Evolutionary conservation across 495 filamentous ascomycete species (phyloP), one percentile per base, ranked within the genome.

Genomic region (Thermochaetoides thermophila): DNA sequence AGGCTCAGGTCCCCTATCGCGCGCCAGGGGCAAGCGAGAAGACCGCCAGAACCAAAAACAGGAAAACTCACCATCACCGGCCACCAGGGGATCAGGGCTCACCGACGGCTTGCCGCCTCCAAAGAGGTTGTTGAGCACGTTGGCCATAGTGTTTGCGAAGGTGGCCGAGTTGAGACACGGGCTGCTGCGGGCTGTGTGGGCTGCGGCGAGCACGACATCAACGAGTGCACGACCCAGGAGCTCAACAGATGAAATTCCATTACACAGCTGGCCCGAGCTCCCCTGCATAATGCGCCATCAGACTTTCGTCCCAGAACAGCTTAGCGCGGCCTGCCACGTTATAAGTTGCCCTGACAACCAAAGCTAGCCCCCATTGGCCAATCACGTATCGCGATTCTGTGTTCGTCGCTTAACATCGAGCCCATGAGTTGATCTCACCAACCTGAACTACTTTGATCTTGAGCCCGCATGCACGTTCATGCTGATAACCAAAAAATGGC

Each of bases 91-190:
- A 31, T 48, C 51, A 27, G 67, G 59, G 35, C 55, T 59, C 32
- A 43, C 55, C 18, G 69, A 56, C 39, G 70, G 51, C 61, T 73
- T 68, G 39, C 61, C 60, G 51, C 72, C 72, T 48, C 74, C 77
- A 45, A 81, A 73, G 40, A 81, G 51, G 51, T 72, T 73, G 53
- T 76, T 75, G 48, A 83, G 49, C 42, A 80, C 47, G 50, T 68
- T 72, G 50, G 75, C 76, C 78, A 83, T 83, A 34, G 46, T 53
- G 37, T 43, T 26, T 34, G 31, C 27, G 27, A 29, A 40, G 31
- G 35, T 35, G 25, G 44, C 17, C 27, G 38, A 32, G 27, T 17
- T 34, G 34, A 25, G 30, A 39, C 13, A 39, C 11, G 31, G 23
- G 27, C 14, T 14, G 10, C 27, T 3, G 3, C 14, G 12, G 17